Base-by-base conservation (phyloP, 2,329 filamentous ascomycete genomes). In the Hypoxylon sp. region DNA sequence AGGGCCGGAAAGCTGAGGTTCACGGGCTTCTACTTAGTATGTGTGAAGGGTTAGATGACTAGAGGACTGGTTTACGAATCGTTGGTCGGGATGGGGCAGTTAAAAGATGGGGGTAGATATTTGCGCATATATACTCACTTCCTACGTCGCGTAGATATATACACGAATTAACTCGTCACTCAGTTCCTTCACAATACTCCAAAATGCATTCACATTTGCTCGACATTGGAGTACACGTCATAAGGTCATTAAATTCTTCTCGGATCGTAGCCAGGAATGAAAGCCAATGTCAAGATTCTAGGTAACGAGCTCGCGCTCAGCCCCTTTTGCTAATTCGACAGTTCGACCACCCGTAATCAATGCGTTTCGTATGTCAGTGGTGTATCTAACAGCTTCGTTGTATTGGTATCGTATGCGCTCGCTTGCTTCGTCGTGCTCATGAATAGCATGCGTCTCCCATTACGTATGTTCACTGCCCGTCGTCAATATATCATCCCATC, bases 11-110 rank as follows among this genome's bases (percentile, higher is more conserved):
- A 51, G 63, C 56, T 0, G 61, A 64, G 45, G 53, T 76, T 5
- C 71, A 76, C 64, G 75, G 74, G 52, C 47, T 75, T 65, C 43
- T 77, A 34, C 56, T 77, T 16, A 61, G 30, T 8, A 73, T 77
- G 71, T 73, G 73, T 39, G 60, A 48, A 5, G 70, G 41, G 11
- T 55, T 63, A 27, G 58, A 46, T 57, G 37, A 8, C 2, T 56
- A 8, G 47, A 5, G 1, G 7, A 32, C 37, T 41, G 6, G 16
- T 19, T 32, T 32, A 32, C 37, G 37, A 8, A 41, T 3, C 7
- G 2, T 6, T 3, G 37, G 8, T 19, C 7, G 37, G 8, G 7
- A n/a, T 41, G 6, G 16, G 16, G n/a, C 7, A 14, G 16, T 41
- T 16, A 41, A 19, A 16, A 39, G 6, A 19, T 2, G n/a, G n/a